Conservation (phyloP, 2,329 filamentous ascomycete genomes). For the Penicillium sumatraense region DNA sequence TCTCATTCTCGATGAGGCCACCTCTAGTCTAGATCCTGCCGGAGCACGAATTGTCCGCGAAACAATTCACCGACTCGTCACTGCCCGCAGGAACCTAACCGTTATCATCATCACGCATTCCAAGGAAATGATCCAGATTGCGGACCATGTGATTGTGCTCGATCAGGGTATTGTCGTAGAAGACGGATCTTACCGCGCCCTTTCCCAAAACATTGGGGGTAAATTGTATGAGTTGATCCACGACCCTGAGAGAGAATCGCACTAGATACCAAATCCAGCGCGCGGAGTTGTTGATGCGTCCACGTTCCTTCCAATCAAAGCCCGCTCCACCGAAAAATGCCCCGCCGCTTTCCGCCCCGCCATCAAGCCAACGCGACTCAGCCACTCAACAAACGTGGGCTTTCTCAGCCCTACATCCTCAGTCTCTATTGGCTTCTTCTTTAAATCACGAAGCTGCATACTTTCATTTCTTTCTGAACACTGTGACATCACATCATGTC, state of each 20-base stretch:
- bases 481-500: conserved; percentile 10
- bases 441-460: not conserved
- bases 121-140: conserved; percentile 82
- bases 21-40: conserved; percentile 75
- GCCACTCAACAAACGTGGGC: conserved; percentile 12
- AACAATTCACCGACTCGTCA: conserved; percentile 63
- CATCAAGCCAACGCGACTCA: not conserved
- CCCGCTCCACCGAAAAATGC: not conserved
- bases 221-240: conserved; percentile 51
- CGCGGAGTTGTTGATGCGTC: no score
- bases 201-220: conserved; percentile 53
- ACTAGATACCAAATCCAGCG: not conserved
- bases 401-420: not conserved
- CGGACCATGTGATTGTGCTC: conserved; percentile 72
- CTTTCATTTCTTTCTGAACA: not conserved
- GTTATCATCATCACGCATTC: conserved; percentile 83
- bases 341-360: not conserved
- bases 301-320: not conserved
- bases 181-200: conserved; percentile 69
- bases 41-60: conserved; percentile 67
- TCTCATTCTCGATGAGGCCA: conserved; percentile 85
- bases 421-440: not conserved
- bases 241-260: not conserved
- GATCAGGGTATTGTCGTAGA: conserved; percentile 70
- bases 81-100: conserved; percentile 56